phyloP scores from a whole-genome alignment of 2,329 filamentous ascomycete species.

The Phoma sp. region DNA sequence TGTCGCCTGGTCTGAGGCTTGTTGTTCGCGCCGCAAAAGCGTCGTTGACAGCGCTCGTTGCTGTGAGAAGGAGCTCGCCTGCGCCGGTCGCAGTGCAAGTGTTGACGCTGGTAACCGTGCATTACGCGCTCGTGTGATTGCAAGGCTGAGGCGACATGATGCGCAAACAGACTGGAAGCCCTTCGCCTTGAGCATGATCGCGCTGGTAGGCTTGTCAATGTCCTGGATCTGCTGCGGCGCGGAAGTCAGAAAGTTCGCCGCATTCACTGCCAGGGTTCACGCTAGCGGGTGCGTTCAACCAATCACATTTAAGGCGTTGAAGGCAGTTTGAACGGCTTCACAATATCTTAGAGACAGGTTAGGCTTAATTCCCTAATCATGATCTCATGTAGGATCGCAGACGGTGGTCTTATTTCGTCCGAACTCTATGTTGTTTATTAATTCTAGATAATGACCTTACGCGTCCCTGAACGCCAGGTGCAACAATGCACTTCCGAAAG shows the following conservation, averaged over 20 bases:
- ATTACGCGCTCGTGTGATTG: constrained; percentile 36
- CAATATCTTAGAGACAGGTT: no score
- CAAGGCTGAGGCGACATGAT: constrained; percentile 43
- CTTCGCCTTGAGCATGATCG: constrained; percentile 43
- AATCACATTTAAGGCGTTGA: constrained; percentile 28
- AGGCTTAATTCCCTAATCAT: no score
- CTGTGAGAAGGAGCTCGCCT: constrained; percentile 21
- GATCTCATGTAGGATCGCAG: no score
- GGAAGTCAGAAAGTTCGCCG: constrained; percentile 41
- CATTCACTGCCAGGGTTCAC: constrained; percentile 28
- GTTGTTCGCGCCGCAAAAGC: constrained; percentile 18
- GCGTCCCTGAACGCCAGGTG: no score
- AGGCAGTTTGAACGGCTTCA: background rate
- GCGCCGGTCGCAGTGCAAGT: constrained; percentile 21
- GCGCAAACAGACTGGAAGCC: constrained; percentile 40
- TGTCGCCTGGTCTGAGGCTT: background rate
- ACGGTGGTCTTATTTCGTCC: no score
- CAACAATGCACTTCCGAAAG: background rate
- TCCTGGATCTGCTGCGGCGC: constrained; percentile 5
- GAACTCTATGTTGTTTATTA: no score
- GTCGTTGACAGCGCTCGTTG: constrained; percentile 35
- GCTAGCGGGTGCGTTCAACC: constrained; percentile 27
- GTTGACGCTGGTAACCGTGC: constrained; percentile 28
- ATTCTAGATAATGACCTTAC: no score
- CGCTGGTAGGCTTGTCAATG: constrained; percentile 7